These are phyloP conservation scores for Rosa rugosa DNA, from an alignment of 306 rosid species.

Conservation along the genomic window DNA sequence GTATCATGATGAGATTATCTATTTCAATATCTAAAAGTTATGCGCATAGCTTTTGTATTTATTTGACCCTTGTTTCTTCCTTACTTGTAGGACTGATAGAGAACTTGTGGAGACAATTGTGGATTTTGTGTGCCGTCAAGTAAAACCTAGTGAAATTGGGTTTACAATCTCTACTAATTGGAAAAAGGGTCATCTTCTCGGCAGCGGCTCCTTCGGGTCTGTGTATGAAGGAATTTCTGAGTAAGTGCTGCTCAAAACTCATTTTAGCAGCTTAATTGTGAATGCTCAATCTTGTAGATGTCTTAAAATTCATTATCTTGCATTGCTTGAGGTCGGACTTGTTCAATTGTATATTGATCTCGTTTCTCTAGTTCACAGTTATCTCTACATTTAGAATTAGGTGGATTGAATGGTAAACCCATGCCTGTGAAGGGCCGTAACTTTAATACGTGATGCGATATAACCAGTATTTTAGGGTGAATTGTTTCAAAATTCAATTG, in stretches of 20 bases:
- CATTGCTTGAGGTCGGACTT: neutral
- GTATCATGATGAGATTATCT: constrained; percentile 18
- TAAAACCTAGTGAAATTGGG: too few species aligned
- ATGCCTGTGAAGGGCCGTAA: neutral
- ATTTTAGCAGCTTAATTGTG: neutral
- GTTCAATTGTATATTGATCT: neutral
- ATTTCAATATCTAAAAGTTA: too few species aligned
- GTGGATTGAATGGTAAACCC: neutral
- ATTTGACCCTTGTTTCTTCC: too few species aligned
- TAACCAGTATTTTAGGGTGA: neutral
- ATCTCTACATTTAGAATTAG: neutral
- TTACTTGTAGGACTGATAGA: too few species aligned
- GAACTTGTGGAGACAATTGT: too few species aligned
- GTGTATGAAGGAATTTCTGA: constrained; percentile 85
- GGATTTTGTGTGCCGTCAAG: too few species aligned
- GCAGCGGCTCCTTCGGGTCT: constrained; percentile 91
- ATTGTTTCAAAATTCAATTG: neutral
- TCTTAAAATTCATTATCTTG: neutral
- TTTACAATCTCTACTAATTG: constrained; percentile 31
- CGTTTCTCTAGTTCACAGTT: neutral
- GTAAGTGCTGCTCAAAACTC: constrained; percentile 43
- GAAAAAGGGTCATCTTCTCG: constrained; percentile 72
- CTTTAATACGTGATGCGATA: neutral
- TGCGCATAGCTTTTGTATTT: too few species aligned
- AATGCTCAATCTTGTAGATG: neutral